Evolutionary conservation across 2,329 filamentous ascomycete species (phyloP), one percentile per base, ranked within the genome.

Genomic region (Coniella lustricola): DNA sequence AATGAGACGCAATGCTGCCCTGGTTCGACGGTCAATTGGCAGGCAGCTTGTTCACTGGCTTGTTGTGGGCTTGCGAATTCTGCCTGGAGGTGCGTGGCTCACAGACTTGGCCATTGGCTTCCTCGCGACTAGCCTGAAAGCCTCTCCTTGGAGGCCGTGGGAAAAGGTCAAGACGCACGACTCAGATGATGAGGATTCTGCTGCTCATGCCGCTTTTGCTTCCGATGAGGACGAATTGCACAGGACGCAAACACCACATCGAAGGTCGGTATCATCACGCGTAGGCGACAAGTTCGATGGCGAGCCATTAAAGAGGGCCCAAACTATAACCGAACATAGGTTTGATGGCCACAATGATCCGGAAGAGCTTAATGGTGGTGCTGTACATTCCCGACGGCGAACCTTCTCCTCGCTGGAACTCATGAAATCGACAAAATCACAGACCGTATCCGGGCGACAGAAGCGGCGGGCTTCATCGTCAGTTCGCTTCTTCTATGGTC

Each of bases 401-500:
- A 80, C 79, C 0, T 62, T 83, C 25, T 73, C 82, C 7, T 67
- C 69, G 5, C 55, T 62, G 7, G 62, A 65, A 7, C 48, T 56
- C 1, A 53, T 57, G n/a, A 61, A 55, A 17, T 70, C 67, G 34
- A 67, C 67, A 37, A 70, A 70, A 44, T 71, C 68, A 8, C 71
- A 74, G 49, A 86, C 83, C 0, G 75, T 81, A 1, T 77, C 81
- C 2, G 83, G 84, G 3, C 76, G 84, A 35, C 77, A 74, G 50
- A 86, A 86, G 62, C 75, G 84, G 52, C 74, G 79, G 3, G 74
- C 80, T 44, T 83, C 84, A 1, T 72, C 77, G 12, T 81, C 77
- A 29, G 65, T 87, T 29, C 79, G 84, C 22, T 81, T 87, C 1
- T 95, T 90, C 60, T 79, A 94, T 54, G 82, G 84, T 3, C 74